phyloP scores from a whole-genome alignment of 208 protist genomes.

The Trypanosoma avium region DNA sequence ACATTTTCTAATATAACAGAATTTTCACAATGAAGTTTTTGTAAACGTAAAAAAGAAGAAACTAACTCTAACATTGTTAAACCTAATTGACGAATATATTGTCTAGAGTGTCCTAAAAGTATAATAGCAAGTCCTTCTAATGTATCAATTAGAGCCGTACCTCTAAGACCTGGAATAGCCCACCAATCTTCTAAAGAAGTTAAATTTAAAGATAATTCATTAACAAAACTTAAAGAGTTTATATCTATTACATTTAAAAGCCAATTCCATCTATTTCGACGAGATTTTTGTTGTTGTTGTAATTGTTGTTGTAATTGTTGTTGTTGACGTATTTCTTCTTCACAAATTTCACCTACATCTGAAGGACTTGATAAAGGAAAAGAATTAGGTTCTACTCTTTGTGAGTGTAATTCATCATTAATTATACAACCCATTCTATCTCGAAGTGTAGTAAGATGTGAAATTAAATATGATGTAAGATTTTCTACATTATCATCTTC shows the following conservation, averaged over 20 bases:
- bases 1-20: neutral
- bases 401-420: slow-evolving; percentile 4
- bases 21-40: slow-evolving; percentile 6
- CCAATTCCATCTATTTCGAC: slow-evolving; percentile 16
- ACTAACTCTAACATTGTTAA: slow-evolving; percentile 20
- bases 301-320: neutral
- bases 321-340: neutral
- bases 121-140: slow-evolving; percentile 23
- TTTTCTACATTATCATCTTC: slow-evolving; percentile 19
- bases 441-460: neutral
- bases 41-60: slow-evolving; percentile 16
- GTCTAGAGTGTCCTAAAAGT: slow-evolving; percentile 16
- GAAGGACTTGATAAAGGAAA: neutral
- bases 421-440: slow-evolving; percentile 21
- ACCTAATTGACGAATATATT: slow-evolving; percentile 7
- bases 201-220: neutral
- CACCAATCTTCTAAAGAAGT: slow-evolving; percentile 9
- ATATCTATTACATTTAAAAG: slow-evolving; percentile 19
- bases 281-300: neutral
- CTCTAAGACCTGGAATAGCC: neutral
- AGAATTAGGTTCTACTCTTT: neutral
- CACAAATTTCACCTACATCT: neutral
- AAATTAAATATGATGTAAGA: slow-evolving; percentile 9
- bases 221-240: neutral
- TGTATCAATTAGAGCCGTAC: slow-evolving; percentile 15